Percentiles rank a stretch among this genome's conserved stretches.
Conservation (phyloP, 306 rosid species). For the Prosopis cineraria region DNA sequence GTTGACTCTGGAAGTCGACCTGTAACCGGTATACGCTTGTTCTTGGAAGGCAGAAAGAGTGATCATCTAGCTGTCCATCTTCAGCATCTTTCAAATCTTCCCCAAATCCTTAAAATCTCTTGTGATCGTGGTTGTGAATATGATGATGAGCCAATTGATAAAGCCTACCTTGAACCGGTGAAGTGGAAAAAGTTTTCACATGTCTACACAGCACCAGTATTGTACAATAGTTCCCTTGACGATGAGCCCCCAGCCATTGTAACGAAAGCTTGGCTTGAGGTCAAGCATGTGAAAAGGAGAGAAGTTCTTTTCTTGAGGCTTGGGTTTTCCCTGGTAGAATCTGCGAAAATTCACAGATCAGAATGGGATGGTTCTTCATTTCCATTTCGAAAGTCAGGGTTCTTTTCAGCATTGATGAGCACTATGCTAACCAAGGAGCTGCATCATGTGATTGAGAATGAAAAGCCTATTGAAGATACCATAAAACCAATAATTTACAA, state of each 20-base stretch:
- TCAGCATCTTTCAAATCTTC: constrained; percentile 67
- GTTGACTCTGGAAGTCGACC: constrained; percentile 59
- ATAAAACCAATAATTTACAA: constrained; percentile 44
- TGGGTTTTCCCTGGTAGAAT: constrained; percentile 54
- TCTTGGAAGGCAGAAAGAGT: constrained; percentile 67
- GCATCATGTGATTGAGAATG: constrained; percentile 30
- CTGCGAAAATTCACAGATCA: constrained; percentile 52
- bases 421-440: constrained; percentile 55
- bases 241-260: constrained; percentile 52
- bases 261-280: constrained; percentile 71
- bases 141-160: constrained; percentile 43
- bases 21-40: constrained; percentile 64
- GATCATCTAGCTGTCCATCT: constrained; percentile 67
- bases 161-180: constrained; percentile 59
- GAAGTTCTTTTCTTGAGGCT: constrained; percentile 66
- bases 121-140: constrained; percentile 37
- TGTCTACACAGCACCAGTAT: constrained; percentile 61
- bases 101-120: constrained; percentile 47
- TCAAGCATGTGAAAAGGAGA: constrained; percentile 50
- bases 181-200: constrained; percentile 67
- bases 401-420: constrained; percentile 57
- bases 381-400: constrained; percentile 52
- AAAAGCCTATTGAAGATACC: constrained; percentile 46
- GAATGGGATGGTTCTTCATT: constrained; percentile 61
- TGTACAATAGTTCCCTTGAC: constrained; percentile 39